Evolutionary conservation across 2,329 filamentous ascomycete species (phyloP), one percentile per base, ranked within the genome.

Genomic region (Verticillium tricorpus): DNA sequence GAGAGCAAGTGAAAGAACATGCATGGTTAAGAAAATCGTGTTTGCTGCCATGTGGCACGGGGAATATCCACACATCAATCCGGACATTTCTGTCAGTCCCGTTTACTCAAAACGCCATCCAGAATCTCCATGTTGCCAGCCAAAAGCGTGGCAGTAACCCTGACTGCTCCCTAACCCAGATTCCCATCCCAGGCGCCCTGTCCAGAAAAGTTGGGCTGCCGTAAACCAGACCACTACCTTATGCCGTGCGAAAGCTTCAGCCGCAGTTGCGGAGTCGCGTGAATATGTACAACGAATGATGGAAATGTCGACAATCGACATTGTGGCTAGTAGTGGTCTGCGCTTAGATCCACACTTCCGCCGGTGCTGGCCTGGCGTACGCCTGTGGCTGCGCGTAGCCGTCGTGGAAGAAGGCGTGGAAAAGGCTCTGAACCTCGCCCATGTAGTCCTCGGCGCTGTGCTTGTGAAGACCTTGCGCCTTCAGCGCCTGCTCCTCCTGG

Each of bases 401-500:
- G 6, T 56, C 25, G 12, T 56, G 54, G 25, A 31, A 34, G 25
- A 56, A 56, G 89, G 86, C 63, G 79, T 82, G 58, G 82, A 90
- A 83, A 15, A 96, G 76, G 61, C 84, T 85, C 67, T 91, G 84
- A 62, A 98, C 90, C 72, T 96, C 93, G 55, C 81, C 79, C 63
- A 96, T 78, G 77, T 99, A 99, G 69, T 97, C 93, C 58, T 92
- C 86, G 11, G 91, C 91, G 55, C 83, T 84, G 74, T 92, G 91
- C 69, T 89, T 90, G 69, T 82, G 83, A 6, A 97, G 82, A 2
- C 91, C 92, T 64, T 85, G 86, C 28, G 83, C 81, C 63, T 83
- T 75, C 71, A 98, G 85, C 63, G 89, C 85, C 67, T 85, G 80
- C 69, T 91, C 84, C 74, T 96, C 92, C 61, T 92, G 90, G 55